Evolutionary conservation across 2,329 filamentous ascomycete species (phyloP).

Genomic region (Seiridium cupressi): DNA sequence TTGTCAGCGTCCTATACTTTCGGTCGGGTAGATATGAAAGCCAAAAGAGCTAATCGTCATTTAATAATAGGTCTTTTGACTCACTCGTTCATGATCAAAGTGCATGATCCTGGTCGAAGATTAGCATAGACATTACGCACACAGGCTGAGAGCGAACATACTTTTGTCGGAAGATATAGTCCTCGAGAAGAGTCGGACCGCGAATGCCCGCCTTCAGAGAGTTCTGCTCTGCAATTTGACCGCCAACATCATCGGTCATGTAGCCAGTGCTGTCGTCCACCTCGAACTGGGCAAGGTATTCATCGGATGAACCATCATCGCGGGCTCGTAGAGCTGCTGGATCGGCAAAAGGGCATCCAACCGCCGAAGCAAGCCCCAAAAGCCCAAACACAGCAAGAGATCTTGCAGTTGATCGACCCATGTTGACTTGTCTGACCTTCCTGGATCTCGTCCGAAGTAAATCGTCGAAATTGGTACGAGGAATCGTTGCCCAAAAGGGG

Average conservation of each 20-base stretch:
- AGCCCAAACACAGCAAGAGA: conserved; percentile 23
- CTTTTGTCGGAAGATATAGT: conserved; percentile 63
- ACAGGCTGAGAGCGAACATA: not conserved
- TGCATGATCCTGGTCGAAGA: not conserved
- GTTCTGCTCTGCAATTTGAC: conserved; percentile 64
- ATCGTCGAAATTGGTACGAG: too few species aligned
- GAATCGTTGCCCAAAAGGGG: too few species aligned
- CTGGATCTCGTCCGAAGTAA: not conserved
- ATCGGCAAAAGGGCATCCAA: conserved; percentile 30
- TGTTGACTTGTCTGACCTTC: conserved; percentile 12
- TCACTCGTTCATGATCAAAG: conserved; percentile 57
- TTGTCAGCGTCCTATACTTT: conserved; percentile 11
- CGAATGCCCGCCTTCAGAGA: conserved; percentile 53
- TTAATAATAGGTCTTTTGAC: conserved; percentile 11
- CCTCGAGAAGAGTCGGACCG: conserved; percentile 59
- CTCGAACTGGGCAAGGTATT: conserved; percentile 32
- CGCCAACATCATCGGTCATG: conserved; percentile 66
- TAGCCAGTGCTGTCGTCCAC: conserved; percentile 53
- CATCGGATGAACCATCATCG: conserved; percentile 14
- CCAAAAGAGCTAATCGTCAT: not conserved
- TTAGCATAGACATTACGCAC: not conserved
- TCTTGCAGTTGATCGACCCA: conserved; percentile 19
- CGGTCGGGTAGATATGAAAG: too few species aligned
- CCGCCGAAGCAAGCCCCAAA: conserved; percentile 21
- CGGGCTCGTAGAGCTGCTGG: conserved; percentile 24